Conservation (phyloP, 2,329 filamentous ascomycete species). For the Xylariaceae sp. region DNA sequence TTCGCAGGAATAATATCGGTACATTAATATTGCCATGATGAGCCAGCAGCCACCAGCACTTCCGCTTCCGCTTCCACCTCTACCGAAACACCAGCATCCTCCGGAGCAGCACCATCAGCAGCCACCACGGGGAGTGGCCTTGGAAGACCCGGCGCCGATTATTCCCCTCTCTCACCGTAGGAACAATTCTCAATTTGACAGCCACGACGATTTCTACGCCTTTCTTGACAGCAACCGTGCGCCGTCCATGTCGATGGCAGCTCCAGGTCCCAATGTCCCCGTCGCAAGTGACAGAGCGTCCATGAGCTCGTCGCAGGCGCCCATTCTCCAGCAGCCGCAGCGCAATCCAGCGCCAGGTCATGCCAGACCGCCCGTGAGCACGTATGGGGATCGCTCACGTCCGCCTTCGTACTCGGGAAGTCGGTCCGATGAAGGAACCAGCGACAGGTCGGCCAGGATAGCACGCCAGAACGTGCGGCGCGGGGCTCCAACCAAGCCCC, state of each 20-base stretch:
- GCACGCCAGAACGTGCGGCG: conserved; percentile 27
- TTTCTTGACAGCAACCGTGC: conserved; percentile 29
- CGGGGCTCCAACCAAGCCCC: conserved; percentile 14
- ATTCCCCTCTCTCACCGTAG: conserved; percentile 9
- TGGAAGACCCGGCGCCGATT: conserved; percentile 11
- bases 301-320: conserved; percentile 10
- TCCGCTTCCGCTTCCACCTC: too few relatives aligned
- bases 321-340: conserved; percentile 13
- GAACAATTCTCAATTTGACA: conserved; percentile 24
- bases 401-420: conserved; percentile 29
- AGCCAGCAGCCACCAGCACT: conserved; percentile 13
- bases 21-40: conserved; percentile 15
- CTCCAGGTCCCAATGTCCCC: conserved; percentile 5
- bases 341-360: conserved; percentile 15
- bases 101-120: conserved; percentile 7
- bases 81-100: conserved; percentile 10
- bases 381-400: conserved; percentile 23
- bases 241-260: conserved; percentile 9
- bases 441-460: conserved; percentile 22
- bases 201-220: conserved; percentile 30
- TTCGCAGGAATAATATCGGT: too few relatives aligned
- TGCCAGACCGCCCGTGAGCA: conserved; percentile 27
- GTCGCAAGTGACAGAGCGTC: conserved; percentile 1
- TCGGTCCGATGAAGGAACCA: conserved; percentile 29
- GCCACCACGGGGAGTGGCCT: conserved; percentile 14